phyloP scores from a whole-genome alignment of 148 eudicot genomes.

The Chenopodium quinoa region DNA sequence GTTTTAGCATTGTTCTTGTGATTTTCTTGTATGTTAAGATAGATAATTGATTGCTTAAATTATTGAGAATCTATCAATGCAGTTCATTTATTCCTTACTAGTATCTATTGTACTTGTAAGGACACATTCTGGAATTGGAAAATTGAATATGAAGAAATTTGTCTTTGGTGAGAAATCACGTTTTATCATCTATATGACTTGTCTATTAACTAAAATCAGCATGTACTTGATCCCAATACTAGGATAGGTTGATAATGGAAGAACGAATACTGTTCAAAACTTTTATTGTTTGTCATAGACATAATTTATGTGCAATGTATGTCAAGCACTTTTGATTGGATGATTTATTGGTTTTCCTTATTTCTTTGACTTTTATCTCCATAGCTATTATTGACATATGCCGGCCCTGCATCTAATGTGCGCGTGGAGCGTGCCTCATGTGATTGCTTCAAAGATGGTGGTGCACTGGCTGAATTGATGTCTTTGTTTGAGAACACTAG shows the following conservation, averaged over 20 bases:
- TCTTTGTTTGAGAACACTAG: conserved; percentile 47
- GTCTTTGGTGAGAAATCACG: background rate
- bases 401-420: conserved; percentile 86
- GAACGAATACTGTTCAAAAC: background rate
- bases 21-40: background rate
- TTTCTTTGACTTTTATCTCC: conserved; percentile 6
- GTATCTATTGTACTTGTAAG: background rate
- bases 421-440: conserved; percentile 74
- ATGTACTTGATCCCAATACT: background rate
- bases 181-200: background rate
- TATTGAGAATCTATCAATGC: background rate
- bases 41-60: background rate
- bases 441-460: conserved; percentile 62
- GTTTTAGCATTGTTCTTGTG: conserved; percentile 1
- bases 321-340: background rate
- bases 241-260: background rate
- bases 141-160: background rate
- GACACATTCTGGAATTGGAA: background rate
- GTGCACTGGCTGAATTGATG: conserved; percentile 72
- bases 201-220: background rate
- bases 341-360: background rate
- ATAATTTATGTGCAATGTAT: background rate
- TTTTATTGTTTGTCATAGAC: background rate
- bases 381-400: conserved; percentile 75
- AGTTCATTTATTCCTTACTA: background rate